These are phyloP conservation scores for Phytophthora pluvialis DNA, from an alignment of 352 stramenopile species.

Conservation along the genomic window DNA sequence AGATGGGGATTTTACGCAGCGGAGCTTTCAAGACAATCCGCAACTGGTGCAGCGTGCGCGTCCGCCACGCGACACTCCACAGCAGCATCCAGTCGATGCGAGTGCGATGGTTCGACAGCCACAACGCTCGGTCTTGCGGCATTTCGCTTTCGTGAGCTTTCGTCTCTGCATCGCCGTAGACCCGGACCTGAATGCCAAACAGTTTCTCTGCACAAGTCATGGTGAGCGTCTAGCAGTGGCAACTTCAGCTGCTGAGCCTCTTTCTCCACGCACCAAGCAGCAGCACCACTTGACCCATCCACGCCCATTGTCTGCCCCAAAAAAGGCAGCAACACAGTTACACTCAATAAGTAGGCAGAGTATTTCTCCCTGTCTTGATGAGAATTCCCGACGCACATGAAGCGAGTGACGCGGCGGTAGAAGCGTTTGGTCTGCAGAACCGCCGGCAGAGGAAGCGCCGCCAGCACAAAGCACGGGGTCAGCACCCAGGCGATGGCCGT, in stretches of 20 bases:
- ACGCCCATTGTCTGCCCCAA: slow-evolving; percentile 70
- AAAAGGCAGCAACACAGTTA: not conserved
- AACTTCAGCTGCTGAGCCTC: slow-evolving; percentile 6
- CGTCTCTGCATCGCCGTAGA: slow-evolving; percentile 66
- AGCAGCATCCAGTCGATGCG: slow-evolving; percentile 89
- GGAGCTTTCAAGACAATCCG: slow-evolving; percentile 84
- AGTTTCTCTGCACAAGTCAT: slow-evolving; percentile 51
- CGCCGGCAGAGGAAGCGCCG: slow-evolving; percentile 38
- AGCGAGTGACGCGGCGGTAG: slow-evolving; percentile 62
- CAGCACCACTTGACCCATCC: slow-evolving; percentile 76
- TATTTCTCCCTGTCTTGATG: not conserved
- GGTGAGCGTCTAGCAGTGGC: slow-evolving; percentile 32
- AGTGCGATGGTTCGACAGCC: slow-evolving; percentile 83
- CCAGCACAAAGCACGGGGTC: slow-evolving; percentile 61
- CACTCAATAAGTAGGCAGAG: not conserved
- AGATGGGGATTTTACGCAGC: slow-evolving; percentile 73
- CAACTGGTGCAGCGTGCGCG: slow-evolving; percentile 54
- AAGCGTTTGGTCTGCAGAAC: slow-evolving; percentile 34
- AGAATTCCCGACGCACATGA: slow-evolving; percentile 47
- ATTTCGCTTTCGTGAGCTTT: slow-evolving; percentile 59
- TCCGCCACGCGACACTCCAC: slow-evolving; percentile 73
- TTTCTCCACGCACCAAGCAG: slow-evolving; percentile 50
- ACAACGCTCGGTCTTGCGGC: slow-evolving; percentile 64
- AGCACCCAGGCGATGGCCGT: slow-evolving; percentile 57
- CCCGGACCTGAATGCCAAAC: slow-evolving; percentile 61